phyloP scores from a whole-genome alignment of 176 grass and related monocot species.

The Carex pumila region DNA sequence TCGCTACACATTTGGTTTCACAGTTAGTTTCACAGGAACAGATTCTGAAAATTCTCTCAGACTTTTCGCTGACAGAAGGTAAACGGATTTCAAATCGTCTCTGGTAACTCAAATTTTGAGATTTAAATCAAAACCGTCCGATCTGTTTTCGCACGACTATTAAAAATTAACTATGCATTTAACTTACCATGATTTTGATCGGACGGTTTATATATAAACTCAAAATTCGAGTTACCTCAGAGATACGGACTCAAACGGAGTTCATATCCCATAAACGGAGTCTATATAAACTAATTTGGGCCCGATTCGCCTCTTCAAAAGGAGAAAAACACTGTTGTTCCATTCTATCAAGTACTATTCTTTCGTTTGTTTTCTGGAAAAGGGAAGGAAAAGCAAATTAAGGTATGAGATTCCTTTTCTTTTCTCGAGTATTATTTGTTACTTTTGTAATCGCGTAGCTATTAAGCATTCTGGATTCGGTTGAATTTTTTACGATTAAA shows the following conservation, averaged over 20 bases:
- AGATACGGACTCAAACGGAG: no score
- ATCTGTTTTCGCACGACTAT: no score
- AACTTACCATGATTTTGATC: no score
- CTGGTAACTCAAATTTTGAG: neutral
- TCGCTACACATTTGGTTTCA: neutral
- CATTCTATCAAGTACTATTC: neutral
- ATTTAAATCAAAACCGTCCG: no score
- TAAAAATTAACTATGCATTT: no score
- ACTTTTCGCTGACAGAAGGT: neutral
- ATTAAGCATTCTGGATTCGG: constrained; percentile 10
- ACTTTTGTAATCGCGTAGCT: constrained; percentile 7
- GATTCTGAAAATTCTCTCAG: neutral
- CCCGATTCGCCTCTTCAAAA: neutral
- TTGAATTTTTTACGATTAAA: neutral
- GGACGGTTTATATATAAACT: no score
- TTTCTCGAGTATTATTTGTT: neutral
- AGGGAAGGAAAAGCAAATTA: neutral
- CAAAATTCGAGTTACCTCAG: no score
- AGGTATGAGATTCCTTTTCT: constrained; percentile 1
- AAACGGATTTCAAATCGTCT: neutral
- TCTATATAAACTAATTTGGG: neutral
- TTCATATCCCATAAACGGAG: no score
- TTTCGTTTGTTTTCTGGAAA: neutral
- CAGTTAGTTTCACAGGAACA: neutral
- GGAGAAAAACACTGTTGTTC: neutral